These are phyloP conservation scores for Lodderomyces metapsilosis DNA, from an alignment of 1,139 yeast species.

Conservation along the genomic window DNA sequence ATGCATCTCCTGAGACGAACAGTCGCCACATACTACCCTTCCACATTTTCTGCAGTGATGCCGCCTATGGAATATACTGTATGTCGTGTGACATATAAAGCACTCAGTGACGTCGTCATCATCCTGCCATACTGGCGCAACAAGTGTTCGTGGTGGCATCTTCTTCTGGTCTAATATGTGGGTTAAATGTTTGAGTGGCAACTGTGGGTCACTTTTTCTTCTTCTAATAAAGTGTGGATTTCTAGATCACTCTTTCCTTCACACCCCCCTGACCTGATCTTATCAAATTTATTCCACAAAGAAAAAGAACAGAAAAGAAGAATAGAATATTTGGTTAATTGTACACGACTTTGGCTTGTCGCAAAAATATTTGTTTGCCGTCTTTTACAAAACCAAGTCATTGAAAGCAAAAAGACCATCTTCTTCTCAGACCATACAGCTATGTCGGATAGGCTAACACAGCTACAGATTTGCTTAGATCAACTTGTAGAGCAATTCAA, in stretches of 20 bases:
- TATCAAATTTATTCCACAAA: too few species aligned
- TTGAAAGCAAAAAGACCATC: too few species aligned
- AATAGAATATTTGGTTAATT: too few species aligned
- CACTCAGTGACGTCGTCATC: slow-evolving; percentile 66
- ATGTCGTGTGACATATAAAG: slow-evolving; percentile 54
- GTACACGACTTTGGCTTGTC: too few species aligned
- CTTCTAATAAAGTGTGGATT: not conserved
- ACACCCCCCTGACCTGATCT: too few species aligned
- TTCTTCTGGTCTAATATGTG: too few species aligned
- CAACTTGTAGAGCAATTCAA: slow-evolving; percentile 90
- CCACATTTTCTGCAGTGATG: slow-evolving; percentile 95
- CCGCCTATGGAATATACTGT: slow-evolving; percentile 69
- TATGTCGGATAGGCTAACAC: slow-evolving; percentile 90
- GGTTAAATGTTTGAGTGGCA: not conserved
- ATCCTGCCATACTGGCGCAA: slow-evolving; percentile 71
- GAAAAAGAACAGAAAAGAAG: too few species aligned
- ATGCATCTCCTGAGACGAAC: slow-evolving; percentile 51
- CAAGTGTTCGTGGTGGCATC: slow-evolving; percentile 1
- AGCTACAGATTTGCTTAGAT: slow-evolving; percentile 87
- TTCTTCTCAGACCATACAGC: too few species aligned
- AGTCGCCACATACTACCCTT: slow-evolving; percentile 64
- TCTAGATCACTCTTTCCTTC: not conserved
- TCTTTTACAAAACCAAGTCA: too few species aligned
- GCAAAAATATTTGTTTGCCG: too few species aligned
- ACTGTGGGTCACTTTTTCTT: not conserved